Base-by-base conservation (phyloP, 768 basidiomycete species). In the Gloeophyllum trabeum region DNA sequence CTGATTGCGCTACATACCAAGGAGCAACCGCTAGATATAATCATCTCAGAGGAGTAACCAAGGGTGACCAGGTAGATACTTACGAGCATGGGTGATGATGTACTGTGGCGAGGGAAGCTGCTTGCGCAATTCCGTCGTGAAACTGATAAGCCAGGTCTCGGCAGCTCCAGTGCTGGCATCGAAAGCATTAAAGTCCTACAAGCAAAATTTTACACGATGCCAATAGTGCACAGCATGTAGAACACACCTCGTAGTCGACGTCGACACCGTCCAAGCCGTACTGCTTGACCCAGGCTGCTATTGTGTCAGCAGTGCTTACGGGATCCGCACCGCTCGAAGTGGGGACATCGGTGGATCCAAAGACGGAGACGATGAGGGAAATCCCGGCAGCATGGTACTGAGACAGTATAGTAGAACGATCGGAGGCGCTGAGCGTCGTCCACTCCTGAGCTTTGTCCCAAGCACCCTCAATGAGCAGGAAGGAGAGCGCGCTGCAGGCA, bases 391-490 rank as follows among this genome's bases (percentile, higher is more conserved):
- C 66, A 34, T 64, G 60, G 51, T 80, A 82, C 41, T 73, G 62
- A 0, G 69, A 54, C 50, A 76, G 69, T 48, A 76, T 58, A 24
- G 62, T 53, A 32, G 69, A 50, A 25, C 79, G 68, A 39, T 76
- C 61, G 5, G 59, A 54, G 22, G 52, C 63, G 12, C 64, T 67
- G 23, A 77, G 56, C 34, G 54, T 51, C 4, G 67, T 67, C 77
- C 76, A 79, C 53, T 73, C 72, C 2, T 63, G 48, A 5, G 75
- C 77, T 61, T 79, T 75, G 51, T 81, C 78, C 54, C 62, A 75
- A 18, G 77, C 64, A 19, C 78, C 78, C 46, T 63, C 69, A 10
- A 62, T 45, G 4, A 79, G 65, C 39, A 77, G 63, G 63, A 79
- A 81, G 4, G 75, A 72, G 24, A 70, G 64, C 18, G 62, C 59